Base-by-base conservation (phyloP, 495 filamentous ascomycete species). In the Xylaria acuta region DNA sequence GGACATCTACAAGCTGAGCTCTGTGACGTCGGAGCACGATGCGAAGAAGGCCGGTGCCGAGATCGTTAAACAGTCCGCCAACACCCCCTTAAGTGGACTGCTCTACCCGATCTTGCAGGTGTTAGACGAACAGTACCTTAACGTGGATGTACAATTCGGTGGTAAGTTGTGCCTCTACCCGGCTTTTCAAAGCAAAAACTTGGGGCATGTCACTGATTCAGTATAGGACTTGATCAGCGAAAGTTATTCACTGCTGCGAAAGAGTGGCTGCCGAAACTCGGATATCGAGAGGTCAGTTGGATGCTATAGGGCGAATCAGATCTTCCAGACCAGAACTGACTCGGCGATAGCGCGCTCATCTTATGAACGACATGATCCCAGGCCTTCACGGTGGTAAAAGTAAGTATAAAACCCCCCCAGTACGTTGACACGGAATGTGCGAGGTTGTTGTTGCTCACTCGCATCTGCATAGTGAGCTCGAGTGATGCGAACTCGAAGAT, bases 41-140 rank as follows among this genome's bases (percentile, higher is more conserved):
- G 90, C 93, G 6, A 92, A 92, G 78, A 95, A 93, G 81, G 94
- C 94, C 0, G 95, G 96, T 18, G 92, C 93, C 1, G 96, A 99
- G 78, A 88, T 99, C 8, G 94, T 99, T 54, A 99, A 98, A 85
- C 94, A 98, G 83, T 87, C 90, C 16, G 86, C 87, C 27, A 93
- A 92, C 74, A 88, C 92, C 32, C 88, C 92, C 12, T 75, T 99
- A 58, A 89, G 87, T 72, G 94, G 94, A 0, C 86, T 97, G 18
- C 86, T 98, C 58, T 99, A 99, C 81, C 93, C 93, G 0, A 86
- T 94, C 12, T 91, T 99, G 78, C 96, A 99, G 82, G 91, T 91
- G 5, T 84, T 98, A 38, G 95, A 99, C 75, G 96, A 99, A 82
- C 87, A 98, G 82, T 89, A 97, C 82, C 85, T 99, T 5, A 88